Conservation (phyloP, 345 rosid species). For the Eucalyptus tenuipes region DNA sequence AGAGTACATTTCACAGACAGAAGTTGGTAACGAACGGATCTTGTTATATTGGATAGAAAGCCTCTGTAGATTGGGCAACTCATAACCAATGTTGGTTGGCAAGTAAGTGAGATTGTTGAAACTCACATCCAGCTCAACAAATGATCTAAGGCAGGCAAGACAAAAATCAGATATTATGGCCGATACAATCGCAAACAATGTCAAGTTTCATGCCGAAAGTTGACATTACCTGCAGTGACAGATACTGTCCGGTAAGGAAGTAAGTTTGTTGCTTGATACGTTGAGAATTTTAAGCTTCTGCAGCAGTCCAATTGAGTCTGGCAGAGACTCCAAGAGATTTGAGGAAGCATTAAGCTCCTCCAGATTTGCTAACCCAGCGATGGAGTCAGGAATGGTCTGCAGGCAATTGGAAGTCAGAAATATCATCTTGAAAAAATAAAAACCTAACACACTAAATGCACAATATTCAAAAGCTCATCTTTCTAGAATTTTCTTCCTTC, state of each 20-base stretch:
- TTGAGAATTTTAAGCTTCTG: slow-evolving; percentile 52
- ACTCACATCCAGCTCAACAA: slow-evolving; percentile 74
- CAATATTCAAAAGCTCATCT: background rate
- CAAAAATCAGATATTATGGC: background rate
- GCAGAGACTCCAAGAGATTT: slow-evolving; percentile 57
- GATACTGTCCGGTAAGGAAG: slow-evolving; percentile 59
- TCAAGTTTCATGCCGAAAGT: background rate
- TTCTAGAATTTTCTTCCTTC: background rate
- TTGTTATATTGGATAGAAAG: slow-evolving; percentile 64
- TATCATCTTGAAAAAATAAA: background rate
- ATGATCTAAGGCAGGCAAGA: slow-evolving; percentile 19
- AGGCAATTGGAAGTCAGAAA: background rate
- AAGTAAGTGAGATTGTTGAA: slow-evolving; percentile 63
- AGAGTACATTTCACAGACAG: slow-evolving; percentile 62
- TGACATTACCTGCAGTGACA: slow-evolving; percentile 59
- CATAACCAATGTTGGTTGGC: slow-evolving; percentile 83
- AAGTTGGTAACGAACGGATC: slow-evolving; percentile 60
- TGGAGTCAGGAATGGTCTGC: slow-evolving; percentile 82
- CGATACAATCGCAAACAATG: background rate
- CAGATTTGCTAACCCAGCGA: slow-evolving; percentile 66
- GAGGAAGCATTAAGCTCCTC: slow-evolving; percentile 73
- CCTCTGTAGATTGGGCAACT: slow-evolving; percentile 43
- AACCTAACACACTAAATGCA: background rate
- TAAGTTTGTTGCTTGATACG: slow-evolving; percentile 69
- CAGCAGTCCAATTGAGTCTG: slow-evolving; percentile 79